phyloP scores from a whole-genome alignment of 2,329 filamentous ascomycete genomes.

The Pseudocercospora crystallina region DNA sequence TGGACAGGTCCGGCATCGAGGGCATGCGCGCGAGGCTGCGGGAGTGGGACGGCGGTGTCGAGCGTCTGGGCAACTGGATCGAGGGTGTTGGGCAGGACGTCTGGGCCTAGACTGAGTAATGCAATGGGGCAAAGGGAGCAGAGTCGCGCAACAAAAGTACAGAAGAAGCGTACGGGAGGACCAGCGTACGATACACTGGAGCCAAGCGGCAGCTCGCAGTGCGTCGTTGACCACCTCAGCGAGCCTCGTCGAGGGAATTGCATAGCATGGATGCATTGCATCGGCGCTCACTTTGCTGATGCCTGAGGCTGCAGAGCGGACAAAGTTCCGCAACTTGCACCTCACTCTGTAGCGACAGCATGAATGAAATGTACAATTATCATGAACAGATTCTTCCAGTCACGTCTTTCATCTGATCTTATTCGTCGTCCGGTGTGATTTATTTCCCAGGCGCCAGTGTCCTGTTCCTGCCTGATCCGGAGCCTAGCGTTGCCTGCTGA shows the following conservation, averaged over 20 bases:
- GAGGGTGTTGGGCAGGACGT: conserved; percentile 91
- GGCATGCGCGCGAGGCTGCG: conserved; percentile 83
- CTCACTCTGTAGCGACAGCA: conserved; percentile 3
- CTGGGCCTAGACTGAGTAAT: conserved; percentile 65
- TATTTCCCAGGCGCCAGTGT: too few species aligned
- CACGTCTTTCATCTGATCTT: too few species aligned
- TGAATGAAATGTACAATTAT: conserved; percentile 18
- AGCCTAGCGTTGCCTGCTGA: neutral
- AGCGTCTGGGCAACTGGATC: conserved; percentile 95
- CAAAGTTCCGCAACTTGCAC: conserved; percentile 1
- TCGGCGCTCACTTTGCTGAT: neutral
- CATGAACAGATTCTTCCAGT: neutral
- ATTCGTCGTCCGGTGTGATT: too few species aligned
- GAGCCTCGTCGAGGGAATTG: neutral
- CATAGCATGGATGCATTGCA: too few species aligned
- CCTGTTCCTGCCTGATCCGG: too few species aligned
- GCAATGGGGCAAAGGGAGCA: neutral
- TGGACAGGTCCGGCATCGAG: conserved; percentile 93
- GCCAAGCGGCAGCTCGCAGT: neutral
- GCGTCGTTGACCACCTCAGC: neutral
- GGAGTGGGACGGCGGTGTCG: conserved; percentile 96
- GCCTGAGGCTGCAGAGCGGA: conserved; percentile 4
- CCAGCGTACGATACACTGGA: neutral
- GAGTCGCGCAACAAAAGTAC: neutral
- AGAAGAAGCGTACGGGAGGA: neutral